A percentile compares a stretch with the other conserved stretches of the same genome.
These are phyloP conservation scores for Trypanosoma platydactyli DNA, from an alignment of 208 protist genomes.

Conservation along the genomic window DNA sequence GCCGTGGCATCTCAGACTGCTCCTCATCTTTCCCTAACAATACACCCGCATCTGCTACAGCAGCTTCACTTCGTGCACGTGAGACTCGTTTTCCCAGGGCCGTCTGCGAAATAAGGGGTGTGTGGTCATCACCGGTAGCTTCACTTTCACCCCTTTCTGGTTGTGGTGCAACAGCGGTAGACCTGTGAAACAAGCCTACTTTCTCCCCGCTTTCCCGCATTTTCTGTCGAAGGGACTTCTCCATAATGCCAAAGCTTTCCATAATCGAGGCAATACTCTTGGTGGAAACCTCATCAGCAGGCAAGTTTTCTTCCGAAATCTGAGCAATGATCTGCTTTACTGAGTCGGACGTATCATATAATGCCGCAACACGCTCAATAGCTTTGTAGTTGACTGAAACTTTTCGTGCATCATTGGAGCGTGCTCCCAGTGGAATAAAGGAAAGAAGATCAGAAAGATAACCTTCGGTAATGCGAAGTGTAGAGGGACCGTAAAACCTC, in stretches of 20 bases:
- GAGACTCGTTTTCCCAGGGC: slow-evolving; percentile 6
- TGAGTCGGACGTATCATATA: slow-evolving; percentile 37
- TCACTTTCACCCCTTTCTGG: neutral
- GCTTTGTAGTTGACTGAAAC: slow-evolving; percentile 50
- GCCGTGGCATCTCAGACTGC: neutral
- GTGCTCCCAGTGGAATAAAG: slow-evolving; percentile 53
- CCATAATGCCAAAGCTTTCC: slow-evolving; percentile 32
- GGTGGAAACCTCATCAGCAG: slow-evolving; percentile 30
- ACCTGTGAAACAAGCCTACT: slow-evolving; percentile 56
- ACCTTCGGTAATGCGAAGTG: slow-evolving; percentile 42
- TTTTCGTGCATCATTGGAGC: slow-evolving; percentile 38
- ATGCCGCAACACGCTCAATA: slow-evolving; percentile 40
- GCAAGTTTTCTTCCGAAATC: slow-evolving; percentile 29
- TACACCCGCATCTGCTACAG: neutral
- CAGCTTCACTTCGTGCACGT: neutral
- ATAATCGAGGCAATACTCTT: slow-evolving; percentile 48
- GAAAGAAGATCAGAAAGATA: slow-evolving; percentile 67
- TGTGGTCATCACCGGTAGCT: slow-evolving; percentile 1
- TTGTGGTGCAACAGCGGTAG: slow-evolving; percentile 24
- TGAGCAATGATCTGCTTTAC: slow-evolving; percentile 36
- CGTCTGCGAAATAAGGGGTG: neutral
- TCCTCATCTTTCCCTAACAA: neutral
- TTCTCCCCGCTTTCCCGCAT: slow-evolving; percentile 52
- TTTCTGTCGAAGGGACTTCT: slow-evolving; percentile 48
- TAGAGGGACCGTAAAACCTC: slow-evolving; percentile 52